Conservation (phyloP, 495 filamentous ascomycete species). For the Penicillium arizonense region DNA sequence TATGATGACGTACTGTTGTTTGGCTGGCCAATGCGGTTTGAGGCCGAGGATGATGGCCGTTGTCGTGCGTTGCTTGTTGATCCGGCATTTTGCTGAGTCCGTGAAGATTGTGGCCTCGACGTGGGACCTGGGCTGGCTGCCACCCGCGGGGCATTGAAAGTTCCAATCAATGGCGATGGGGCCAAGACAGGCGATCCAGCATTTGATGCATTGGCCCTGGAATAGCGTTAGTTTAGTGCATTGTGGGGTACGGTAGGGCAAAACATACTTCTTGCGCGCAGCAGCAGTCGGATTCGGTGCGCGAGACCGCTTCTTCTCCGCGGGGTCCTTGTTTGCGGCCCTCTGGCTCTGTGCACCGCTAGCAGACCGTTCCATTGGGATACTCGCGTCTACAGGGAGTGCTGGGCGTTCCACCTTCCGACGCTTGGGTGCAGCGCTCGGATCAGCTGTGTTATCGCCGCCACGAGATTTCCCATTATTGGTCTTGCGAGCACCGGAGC, state of each 20-base stretch:
- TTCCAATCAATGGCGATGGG: conserved; percentile 68
- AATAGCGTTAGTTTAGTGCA: conserved; percentile 9
- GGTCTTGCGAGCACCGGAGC: conserved; percentile 53
- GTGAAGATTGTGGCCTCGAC: conserved; percentile 57
- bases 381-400: conserved; percentile 41
- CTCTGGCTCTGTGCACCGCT: conserved; percentile 50
- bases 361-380: conserved; percentile 69
- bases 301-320: conserved; percentile 73
- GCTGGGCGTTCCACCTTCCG: conserved; percentile 72
- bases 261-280: conserved; percentile 68
- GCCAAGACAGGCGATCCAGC: conserved; percentile 66
- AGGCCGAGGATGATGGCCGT: conserved; percentile 59
- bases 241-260: neutral
- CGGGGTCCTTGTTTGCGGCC: conserved; percentile 54
- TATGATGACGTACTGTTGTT: conserved; percentile 27
- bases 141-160: conserved; percentile 50
- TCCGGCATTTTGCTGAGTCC: conserved; percentile 66
- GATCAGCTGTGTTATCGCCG: conserved; percentile 47
- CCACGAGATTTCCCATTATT: conserved; percentile 59
- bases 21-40: conserved; percentile 40
- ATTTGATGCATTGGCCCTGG: conserved; percentile 50
- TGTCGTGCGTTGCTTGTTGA: conserved; percentile 55
- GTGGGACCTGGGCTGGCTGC: conserved; percentile 47
- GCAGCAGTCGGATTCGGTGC: conserved; percentile 57
- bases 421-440: conserved; percentile 57